These are phyloP conservation scores for Podaxis carcinomalis DNA, from an alignment of 768 basidiomycete genomes.

Conservation along the genomic window DNA sequence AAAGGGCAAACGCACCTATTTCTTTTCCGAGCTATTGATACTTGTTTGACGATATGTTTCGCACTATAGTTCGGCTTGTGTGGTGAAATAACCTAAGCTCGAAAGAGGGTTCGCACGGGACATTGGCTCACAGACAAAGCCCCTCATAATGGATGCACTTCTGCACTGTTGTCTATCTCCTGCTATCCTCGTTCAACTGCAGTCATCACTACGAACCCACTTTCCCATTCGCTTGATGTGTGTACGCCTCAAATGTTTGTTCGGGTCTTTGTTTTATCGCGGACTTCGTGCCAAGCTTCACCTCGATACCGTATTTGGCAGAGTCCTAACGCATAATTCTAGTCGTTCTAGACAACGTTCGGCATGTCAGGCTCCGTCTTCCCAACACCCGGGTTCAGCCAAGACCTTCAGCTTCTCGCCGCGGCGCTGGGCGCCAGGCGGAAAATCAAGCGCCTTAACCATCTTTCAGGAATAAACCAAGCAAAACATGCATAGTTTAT, in stretches of 20 bases:
- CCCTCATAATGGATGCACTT: not conserved
- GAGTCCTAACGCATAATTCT: not conserved
- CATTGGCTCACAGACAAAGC: not conserved
- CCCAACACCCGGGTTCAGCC: not conserved
- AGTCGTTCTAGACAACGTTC: not conserved
- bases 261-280: no score
- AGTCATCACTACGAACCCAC: not conserved
- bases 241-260: no score
- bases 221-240: no score
- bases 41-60: not conserved
- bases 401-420: not conserved
- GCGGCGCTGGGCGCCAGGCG: not conserved
- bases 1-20: not conserved
- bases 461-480: not conserved
- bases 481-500: not conserved
- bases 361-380: not conserved
- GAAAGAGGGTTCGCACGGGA: not conserved
- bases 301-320: no score
- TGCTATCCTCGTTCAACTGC: not conserved
- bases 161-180: not conserved
- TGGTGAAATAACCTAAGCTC: not conserved
- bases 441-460: not conserved
- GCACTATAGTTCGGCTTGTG: not conserved
- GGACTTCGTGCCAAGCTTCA: no score
- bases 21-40: not conserved